phyloP scores from a whole-genome alignment of 2,329 filamentous ascomycete species.

The Pleoardoris graminearum region DNA sequence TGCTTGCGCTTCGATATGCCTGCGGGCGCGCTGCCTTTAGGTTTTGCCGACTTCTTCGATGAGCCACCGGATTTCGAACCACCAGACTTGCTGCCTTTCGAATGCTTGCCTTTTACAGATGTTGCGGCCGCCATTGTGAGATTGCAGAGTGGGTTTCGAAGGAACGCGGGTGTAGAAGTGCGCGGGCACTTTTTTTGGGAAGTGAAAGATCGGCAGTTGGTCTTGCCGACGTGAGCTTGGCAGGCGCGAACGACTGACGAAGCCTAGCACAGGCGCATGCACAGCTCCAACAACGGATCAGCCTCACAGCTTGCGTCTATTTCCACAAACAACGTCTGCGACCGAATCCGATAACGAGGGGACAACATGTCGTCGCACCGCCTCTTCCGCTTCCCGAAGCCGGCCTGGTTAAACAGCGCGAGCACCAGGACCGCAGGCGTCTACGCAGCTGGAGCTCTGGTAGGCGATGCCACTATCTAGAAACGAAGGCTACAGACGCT shows the following conservation, averaged over 20 bases:
- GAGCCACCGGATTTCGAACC: conserved; percentile 23
- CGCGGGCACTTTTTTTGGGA: conserved; percentile 30
- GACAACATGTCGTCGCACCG: conserved; percentile 55
- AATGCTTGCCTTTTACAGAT: conserved; percentile 31
- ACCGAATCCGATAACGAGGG: not conserved
- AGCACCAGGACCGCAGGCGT: conserved; percentile 66
- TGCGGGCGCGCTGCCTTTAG: conserved; percentile 37
- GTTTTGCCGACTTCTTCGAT: conserved; percentile 18
- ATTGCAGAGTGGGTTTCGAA: conserved; percentile 3
- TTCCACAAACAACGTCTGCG: not conserved
- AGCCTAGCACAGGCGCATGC: conserved; percentile 22
- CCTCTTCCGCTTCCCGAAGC: conserved; percentile 69
- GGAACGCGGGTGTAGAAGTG: not conserved
- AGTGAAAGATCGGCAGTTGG: conserved; percentile 24
- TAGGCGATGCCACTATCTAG: conserved; percentile 44
- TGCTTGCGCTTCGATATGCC: conserved; percentile 49
- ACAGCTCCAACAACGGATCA: conserved; percentile 23
- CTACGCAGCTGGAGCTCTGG: conserved; percentile 67
- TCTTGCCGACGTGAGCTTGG: conserved; percentile 34
- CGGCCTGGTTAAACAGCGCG: conserved; percentile 68
- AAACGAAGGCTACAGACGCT: conserved; percentile 3
- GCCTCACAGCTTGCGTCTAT: conserved; percentile 6
- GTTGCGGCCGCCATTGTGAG: conserved; percentile 32
- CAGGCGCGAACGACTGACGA: conserved; percentile 13
- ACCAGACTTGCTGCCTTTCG: conserved; percentile 28